Percentiles rank a stretch among this genome's conserved stretches.
Conservation (phyloP, 108 stramenopile genomes). For the Ochromonas danica region DNA sequence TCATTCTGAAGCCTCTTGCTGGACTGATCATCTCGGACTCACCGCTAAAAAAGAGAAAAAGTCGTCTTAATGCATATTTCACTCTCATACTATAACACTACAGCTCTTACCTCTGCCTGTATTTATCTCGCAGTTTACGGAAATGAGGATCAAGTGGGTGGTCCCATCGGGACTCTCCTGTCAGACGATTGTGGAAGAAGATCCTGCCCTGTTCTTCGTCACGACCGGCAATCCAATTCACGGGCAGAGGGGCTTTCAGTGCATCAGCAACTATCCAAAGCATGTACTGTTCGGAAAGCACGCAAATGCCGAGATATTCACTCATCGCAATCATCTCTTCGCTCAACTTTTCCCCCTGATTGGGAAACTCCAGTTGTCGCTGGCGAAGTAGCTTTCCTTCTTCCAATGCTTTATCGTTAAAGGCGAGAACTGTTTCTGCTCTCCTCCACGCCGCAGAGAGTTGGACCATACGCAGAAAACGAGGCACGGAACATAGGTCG, state of each 20-base stretch:
- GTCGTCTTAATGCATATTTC: too few species aligned
- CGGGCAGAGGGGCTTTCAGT: constrained; percentile 20
- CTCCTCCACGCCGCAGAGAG: not conserved
- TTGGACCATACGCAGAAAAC: constrained; percentile 13
- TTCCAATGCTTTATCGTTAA: constrained; percentile 8
- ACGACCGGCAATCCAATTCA: not conserved
- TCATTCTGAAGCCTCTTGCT: not conserved
- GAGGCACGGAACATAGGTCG: constrained; percentile 12
- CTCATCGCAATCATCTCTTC: constrained; percentile 21
- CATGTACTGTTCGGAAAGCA: not conserved
- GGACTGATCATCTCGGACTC: not conserved
- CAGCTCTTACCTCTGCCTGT: constrained; percentile 9
- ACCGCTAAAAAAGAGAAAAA: too few species aligned
- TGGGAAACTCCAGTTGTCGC: not conserved
- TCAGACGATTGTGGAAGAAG: constrained; percentile 6
- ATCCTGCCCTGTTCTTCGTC: constrained; percentile 9
- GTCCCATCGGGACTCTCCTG: constrained; percentile 1
- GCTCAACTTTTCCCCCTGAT: not conserved
- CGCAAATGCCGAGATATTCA: constrained; percentile 32
- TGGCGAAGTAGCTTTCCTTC: not conserved
- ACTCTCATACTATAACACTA: not conserved
- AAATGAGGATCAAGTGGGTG: constrained; percentile 39
- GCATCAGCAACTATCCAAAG: constrained; percentile 30
- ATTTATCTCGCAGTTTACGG: constrained; percentile 23
- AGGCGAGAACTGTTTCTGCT: not conserved